Base-by-base conservation (phyloP, 441 rosid species). In the Adansonia grandidieri region DNA sequence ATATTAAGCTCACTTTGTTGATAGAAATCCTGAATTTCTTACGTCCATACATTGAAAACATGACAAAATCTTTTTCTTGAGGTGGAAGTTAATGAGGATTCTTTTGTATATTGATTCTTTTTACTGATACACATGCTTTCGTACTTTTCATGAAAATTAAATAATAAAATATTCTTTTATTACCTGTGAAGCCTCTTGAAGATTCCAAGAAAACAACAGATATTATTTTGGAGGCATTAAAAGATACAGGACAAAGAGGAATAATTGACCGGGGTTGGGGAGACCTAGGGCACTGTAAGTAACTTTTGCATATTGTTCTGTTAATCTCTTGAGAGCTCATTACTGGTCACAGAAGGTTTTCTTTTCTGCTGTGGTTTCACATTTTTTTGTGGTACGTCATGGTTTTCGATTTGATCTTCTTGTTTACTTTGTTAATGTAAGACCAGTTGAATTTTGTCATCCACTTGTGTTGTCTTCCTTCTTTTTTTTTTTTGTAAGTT, bases 191-290 rank as follows among this genome's bases (percentile, higher is more conserved):
- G 99, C 99, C 98, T 76, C 98, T 96, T 73, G 97, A 96, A 37
- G 95, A 96, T 87, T 91, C 98, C 58, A 85, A 82, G 88, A 88
- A 88, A 80, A 93, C 90, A 37, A 93, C 91, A 66, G 91, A 89
- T 58, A 84, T 90, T 73, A 91, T 94, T 89, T 66, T 94, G 89
- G 93, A 93, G 87, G 93, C 99, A 61, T 78, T 96, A 80, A 86
- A 82, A 80, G 98, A 86, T 82, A 96, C 97, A 0, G 92, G 88
- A 78, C 98, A 94, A 83, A 92, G 99, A 87, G 99, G 98, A 81
- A 90, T 96, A 84, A 85, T 96, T 80, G 98, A 87, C 83, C 90
- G 92, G 82, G 99, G 98, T 47, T 96, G 99, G 99, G 98, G 96
- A 71, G 95, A 88, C 86, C 92, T 96, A n/a, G 99, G 99, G 75